Percentiles rank a stretch among this genome's conserved stretches.
These are phyloP conservation scores for Puccinia coronata DNA, from an alignment of 1,284 basidiomycete species.

Conservation along the genomic window DNA sequence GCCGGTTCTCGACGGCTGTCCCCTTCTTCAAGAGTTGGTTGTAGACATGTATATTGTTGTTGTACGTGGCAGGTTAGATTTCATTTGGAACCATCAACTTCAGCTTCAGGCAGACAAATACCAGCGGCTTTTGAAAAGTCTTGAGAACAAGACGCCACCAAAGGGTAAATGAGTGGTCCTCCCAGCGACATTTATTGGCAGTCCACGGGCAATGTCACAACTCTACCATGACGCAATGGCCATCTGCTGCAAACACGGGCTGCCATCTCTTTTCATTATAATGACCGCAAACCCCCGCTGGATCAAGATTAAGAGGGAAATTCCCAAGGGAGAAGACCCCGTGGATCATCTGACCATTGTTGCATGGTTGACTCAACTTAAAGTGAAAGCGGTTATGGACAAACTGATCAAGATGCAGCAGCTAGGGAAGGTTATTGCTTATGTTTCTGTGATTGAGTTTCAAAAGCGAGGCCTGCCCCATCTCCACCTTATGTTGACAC, in stretches of 20 bases:
- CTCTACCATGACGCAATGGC: conserved; percentile 60
- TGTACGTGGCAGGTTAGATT: not conserved
- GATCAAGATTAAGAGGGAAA: conserved; percentile 60
- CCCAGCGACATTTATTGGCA: conserved; percentile 59
- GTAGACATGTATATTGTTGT: conserved; percentile 20
- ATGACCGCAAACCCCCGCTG: conserved; percentile 61
- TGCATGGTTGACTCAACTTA: conserved; percentile 62
- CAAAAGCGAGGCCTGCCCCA: conserved; percentile 65
- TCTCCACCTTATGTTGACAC: conserved; percentile 59
- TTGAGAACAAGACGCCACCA: not conserved
- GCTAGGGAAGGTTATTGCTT: conserved; percentile 59
- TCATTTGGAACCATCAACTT: not conserved
- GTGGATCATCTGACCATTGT: conserved; percentile 63
- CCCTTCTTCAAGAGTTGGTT: not conserved
- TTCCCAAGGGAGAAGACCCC: conserved; percentile 61
- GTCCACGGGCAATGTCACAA: conserved; percentile 58
- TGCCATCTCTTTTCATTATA: conserved; percentile 60
- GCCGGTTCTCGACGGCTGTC: conserved; percentile 59
- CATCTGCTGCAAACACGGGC: conserved; percentile 57
- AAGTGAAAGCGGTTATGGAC: conserved; percentile 58
- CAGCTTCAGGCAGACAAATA: conserved; percentile 53
- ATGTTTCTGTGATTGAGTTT: conserved; percentile 64
- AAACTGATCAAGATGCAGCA: conserved; percentile 52
- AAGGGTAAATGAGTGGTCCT: conserved; percentile 55
- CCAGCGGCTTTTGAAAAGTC: not conserved